A percentile compares a stretch with the other conserved stretches of the same genome.
Conservation (phyloP, 805 yeast genomes). For the Babjeviella inositovora region DNA sequence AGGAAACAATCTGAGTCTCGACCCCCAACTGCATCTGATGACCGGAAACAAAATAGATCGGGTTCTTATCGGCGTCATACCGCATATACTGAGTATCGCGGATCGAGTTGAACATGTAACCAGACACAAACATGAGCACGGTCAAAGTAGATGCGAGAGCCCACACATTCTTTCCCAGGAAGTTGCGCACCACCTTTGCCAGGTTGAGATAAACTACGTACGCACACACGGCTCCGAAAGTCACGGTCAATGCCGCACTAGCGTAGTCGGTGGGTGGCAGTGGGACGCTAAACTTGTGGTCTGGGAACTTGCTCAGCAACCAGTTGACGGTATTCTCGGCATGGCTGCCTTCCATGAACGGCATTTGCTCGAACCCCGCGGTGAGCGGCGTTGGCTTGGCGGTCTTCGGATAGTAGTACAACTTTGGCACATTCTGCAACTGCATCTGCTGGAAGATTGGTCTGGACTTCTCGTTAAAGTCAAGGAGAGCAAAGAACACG, state of each 20-base stretch:
- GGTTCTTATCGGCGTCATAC: slow-evolving; percentile 17
- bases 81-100: slow-evolving; percentile 49
- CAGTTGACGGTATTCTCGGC: slow-evolving; percentile 12
- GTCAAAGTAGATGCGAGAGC: slow-evolving; percentile 45
- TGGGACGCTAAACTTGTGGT: slow-evolving; percentile 12
- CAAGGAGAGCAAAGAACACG: slow-evolving; percentile 62
- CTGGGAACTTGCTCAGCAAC: slow-evolving; percentile 8
- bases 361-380: slow-evolving; percentile 10
- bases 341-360: slow-evolving; percentile 13
- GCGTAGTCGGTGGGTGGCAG: slow-evolving; percentile 24
- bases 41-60: slow-evolving; percentile 27
- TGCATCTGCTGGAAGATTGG: slow-evolving; percentile 32
- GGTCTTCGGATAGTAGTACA: slow-evolving; percentile 44
- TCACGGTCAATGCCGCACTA: slow-evolving; percentile 14
- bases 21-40: slow-evolving; percentile 70
- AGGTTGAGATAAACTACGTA: slow-evolving; percentile 11
- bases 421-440: slow-evolving; percentile 65
- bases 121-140: slow-evolving; percentile 62
- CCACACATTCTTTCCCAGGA: slow-evolving; percentile 53
- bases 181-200: slow-evolving; percentile 16
- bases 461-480: slow-evolving; percentile 43
- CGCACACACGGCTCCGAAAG: slow-evolving; percentile 15
- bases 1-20: slow-evolving; percentile 77
- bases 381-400: slow-evolving; percentile 12
- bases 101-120: slow-evolving; percentile 88